Evolutionary conservation across 805 yeast species (phyloP).

Genomic region (Saccharomycopsis babjevae): DNA sequence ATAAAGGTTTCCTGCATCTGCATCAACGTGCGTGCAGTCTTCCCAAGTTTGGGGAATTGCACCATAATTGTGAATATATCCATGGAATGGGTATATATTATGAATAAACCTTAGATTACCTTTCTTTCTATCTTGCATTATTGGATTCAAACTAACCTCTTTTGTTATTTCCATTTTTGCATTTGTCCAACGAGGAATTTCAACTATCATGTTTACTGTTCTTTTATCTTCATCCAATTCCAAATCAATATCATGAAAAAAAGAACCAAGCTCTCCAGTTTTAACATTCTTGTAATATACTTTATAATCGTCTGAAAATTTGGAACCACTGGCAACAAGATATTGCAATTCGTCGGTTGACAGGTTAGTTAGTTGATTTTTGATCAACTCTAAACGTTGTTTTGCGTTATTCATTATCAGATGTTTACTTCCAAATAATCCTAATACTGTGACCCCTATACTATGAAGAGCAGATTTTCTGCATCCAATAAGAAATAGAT

Average conservation of each 20-base stretch:
- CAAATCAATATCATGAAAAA: slow-evolving; percentile 65
- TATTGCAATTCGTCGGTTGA: background rate
- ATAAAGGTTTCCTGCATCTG: slow-evolving; percentile 31
- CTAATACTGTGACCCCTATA: background rate
- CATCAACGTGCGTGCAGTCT: slow-evolving; percentile 52
- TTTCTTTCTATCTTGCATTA: slow-evolving; percentile 68
- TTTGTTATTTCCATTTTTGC: slow-evolving; percentile 74
- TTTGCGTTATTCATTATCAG: background rate
- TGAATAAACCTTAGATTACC: slow-evolving; percentile 67
- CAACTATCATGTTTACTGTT: slow-evolving; percentile 58
- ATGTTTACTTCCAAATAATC: background rate
- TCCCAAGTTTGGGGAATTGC: slow-evolving; percentile 96
- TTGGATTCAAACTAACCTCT: slow-evolving; percentile 55
- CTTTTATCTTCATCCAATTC: slow-evolving; percentile 31
- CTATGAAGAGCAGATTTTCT: background rate
- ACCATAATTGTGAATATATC: slow-evolving; percentile 82
- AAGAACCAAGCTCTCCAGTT: slow-evolving; percentile 43
- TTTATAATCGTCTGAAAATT: slow-evolving; percentile 21
- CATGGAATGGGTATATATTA: slow-evolving; percentile 74
- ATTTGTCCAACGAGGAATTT: slow-evolving; percentile 74
- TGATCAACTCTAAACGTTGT: background rate
- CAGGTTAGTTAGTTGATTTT: background rate
- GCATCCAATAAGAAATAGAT: background rate
- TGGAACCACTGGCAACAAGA: slow-evolving; percentile 11
- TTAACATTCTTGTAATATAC: slow-evolving; percentile 27